Base-by-base conservation (phyloP, 345 rosid species). In the Salix arbutifolia region DNA sequence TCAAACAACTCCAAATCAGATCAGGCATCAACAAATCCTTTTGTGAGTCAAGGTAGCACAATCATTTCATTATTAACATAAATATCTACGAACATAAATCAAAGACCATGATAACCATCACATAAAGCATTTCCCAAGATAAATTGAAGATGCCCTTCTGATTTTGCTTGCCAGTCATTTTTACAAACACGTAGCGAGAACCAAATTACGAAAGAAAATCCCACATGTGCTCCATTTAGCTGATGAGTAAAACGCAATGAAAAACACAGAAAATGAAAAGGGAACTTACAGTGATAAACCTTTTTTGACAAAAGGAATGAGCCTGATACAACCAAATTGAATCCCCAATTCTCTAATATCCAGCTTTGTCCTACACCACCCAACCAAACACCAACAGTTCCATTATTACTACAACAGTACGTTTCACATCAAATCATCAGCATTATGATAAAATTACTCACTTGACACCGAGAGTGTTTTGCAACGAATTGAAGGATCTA, bases 321-420 rank as follows among this genome's bases (percentile, higher is more conserved):
- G 90, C 86, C 98, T 85, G 26, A 93, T 88, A 66, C 98, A 96
- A 1, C 98, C 99, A 75, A 96, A 96, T 38, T 87, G 97, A 85
- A 96, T 83, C 61, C 92, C 99, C 73, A 96, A 72, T 74, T 93
- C 93, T 74, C 94, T 90, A 3, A 89, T 60, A 82, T 91, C 96
- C 70, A 95, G 74, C 53, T 89, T 89, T 67, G 84, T 85, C 88
- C 99, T 95, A 66, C 70, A 81, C 35, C 10, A 52, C 5, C 53
- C 6, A 38, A 13, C 13, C 13, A 58, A 44, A 60, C 11, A 11
- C 37, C 6, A 38, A 68, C 11, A 46, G 18, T 46, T 46, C 50
- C 50, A 46, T 46, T 46, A 12, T 3, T 46, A 14, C 62, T 52
- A 26, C 28, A 76, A 23, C 23, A 76, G 53, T 30, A 61, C 21